Conservation (phyloP, 148 eudicot species). For the Rhododendron simsii region DNA sequence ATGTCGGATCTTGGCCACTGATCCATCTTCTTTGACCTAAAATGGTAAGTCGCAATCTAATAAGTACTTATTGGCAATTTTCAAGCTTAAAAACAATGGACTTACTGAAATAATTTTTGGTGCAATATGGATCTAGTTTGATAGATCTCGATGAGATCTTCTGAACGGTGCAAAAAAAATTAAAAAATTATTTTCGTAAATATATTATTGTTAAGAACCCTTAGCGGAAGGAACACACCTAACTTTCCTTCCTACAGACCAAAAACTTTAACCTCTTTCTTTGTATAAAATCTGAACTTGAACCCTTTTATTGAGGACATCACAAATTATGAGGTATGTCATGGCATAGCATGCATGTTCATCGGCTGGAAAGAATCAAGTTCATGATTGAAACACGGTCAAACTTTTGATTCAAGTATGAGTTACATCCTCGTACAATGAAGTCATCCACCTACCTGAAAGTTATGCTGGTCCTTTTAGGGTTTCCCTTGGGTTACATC, state of each 20-base stretch:
- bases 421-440: neutral
- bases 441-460: neutral
- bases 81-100: no score
- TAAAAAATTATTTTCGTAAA: no score
- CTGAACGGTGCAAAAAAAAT: no score
- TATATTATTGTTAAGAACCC: no score
- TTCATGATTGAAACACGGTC: neutral
- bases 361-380: neutral
- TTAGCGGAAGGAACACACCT: no score
- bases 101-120: no score
- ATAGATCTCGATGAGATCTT: no score
- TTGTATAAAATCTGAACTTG: neutral
- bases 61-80: neutral
- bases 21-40: conserved; percentile 74
- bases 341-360: neutral
- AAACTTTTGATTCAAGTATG: neutral
- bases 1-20: conserved; percentile 66
- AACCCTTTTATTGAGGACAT: neutral
- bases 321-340: neutral
- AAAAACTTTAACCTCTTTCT: neutral
- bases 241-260: neutral
- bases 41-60: neutral
- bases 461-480: neutral
- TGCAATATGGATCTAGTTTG: no score
- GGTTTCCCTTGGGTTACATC: neutral